phyloP scores from a whole-genome alignment of 768 basidiomycete species.

The Favolaschia claudopus region DNA sequence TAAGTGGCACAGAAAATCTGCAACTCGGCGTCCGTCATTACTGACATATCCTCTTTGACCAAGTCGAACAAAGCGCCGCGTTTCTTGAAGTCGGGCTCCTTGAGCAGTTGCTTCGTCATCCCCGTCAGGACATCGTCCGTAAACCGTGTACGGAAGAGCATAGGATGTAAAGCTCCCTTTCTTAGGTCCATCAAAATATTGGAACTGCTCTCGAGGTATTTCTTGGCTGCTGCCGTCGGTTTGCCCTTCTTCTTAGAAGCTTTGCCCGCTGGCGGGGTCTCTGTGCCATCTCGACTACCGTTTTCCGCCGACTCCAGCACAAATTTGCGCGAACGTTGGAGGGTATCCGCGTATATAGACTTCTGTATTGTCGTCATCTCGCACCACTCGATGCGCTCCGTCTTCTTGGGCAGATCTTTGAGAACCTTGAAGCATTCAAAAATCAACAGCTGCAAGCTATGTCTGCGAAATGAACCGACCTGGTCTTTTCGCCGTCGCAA shows the following conservation, averaged over 20 bases:
- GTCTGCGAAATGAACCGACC: conserved; percentile 45
- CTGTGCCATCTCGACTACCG: conserved; percentile 31
- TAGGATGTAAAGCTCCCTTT: conserved; percentile 95
- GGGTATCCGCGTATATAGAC: conserved; percentile 84
- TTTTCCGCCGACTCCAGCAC: conserved; percentile 59
- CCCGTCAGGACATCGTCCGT: conserved; percentile 76
- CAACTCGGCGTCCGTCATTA: conserved; percentile 98
- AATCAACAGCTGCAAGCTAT: background rate
- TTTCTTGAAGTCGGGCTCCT: conserved; percentile 92
- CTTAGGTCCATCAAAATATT: conserved; percentile 98
- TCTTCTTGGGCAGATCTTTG: conserved; percentile 91
- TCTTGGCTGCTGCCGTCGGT: conserved; percentile 32
- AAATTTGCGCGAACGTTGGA: conserved; percentile 86
- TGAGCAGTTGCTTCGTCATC: conserved; percentile 84
- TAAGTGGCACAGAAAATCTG: conserved; percentile 87
- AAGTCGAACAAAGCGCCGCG: conserved; percentile 80
- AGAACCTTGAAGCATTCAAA: conserved; percentile 72
- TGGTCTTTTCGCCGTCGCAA: conserved; percentile 97
- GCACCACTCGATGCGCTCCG: conserved; percentile 94
- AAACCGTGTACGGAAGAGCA: conserved; percentile 90
- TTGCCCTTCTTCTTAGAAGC: conserved; percentile 51
- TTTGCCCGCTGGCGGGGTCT: conserved; percentile 32
- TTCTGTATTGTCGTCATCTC: conserved; percentile 87
- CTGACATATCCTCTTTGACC: conserved; percentile 97
- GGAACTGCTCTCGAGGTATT: conserved; percentile 81